Evolutionary conservation across 371 early-diverging fungal genomes (phyloP), one percentile per base, ranked within the genome.

Genomic region (Saksenaea vasiformis): DNA sequence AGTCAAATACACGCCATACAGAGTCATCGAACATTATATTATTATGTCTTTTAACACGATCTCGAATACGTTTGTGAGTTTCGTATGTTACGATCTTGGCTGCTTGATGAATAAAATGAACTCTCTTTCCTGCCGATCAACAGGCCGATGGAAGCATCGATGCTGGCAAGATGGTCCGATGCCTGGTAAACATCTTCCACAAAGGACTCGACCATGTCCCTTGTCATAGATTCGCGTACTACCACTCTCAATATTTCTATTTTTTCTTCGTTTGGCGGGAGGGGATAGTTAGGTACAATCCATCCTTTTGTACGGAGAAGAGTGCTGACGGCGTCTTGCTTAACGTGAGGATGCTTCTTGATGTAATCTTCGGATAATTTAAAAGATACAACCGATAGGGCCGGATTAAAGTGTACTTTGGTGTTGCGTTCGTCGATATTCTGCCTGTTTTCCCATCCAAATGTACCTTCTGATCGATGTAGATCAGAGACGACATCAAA

Each of bases 301-400:
- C 76, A 88, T 57, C 60, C 81, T 67, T 19, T 80, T 66, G 36
- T 79, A 38, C 36, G 79, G 61, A 79, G 15, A 17, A 78, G 54
- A 9, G 61, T 66, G 19, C 70, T 63, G 10, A 73, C 60, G 5
- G 70, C 68, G 0, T 37, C 69, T 70, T 70, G 82, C 74, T 66
- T 69, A 54, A 60, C 79, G 62, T 54, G 58, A 58, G 81, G 80
- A 60, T 80, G 65, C 47, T 68, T 53, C 5, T 65, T 56, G 41
- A 69, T 76, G 61, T 82, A 84, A 24, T 75, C 68, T 57, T 85
- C 82, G 22, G 75, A 78, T 31, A 89, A 67, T 59, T 76, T 77
- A 68, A 86, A 89, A 3, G 90, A 78, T 1, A 90, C 88, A 38
- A 89, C 80, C 17, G 90, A 90, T 58, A 87, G 66, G 0, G 84